Evolutionary conservation across 495 filamentous ascomycete species (phyloP).

Genomic region (Penicillium arizonense): DNA sequence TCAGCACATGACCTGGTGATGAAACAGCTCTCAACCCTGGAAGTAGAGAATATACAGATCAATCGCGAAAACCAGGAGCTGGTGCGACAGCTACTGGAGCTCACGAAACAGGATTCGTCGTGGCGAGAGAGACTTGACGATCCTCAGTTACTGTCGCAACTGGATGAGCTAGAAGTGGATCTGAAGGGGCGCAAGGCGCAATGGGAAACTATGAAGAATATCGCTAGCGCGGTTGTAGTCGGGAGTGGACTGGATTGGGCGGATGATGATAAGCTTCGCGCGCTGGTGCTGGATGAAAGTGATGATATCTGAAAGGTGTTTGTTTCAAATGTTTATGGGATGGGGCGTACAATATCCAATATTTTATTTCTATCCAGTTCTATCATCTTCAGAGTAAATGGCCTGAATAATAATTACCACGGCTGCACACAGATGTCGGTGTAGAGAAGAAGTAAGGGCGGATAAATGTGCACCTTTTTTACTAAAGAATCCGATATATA

Average conservation of each 20-base stretch:
- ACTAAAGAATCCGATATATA: not conserved
- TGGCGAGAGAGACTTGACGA: slow-evolving; percentile 52
- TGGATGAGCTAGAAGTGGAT: slow-evolving; percentile 55
- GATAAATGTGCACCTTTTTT: too few species aligned
- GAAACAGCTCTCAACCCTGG: slow-evolving; percentile 49
- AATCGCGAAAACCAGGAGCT: slow-evolving; percentile 62
- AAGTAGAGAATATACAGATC: slow-evolving; percentile 53
- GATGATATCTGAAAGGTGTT: slow-evolving; percentile 39
- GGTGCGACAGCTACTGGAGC: slow-evolving; percentile 55
- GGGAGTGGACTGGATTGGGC: slow-evolving; percentile 87
- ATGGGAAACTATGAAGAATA: slow-evolving; percentile 73
- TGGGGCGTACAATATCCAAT: slow-evolving; percentile 1
- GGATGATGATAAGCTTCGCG: slow-evolving; percentile 63
- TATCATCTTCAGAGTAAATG: not conserved
- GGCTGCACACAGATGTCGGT: not conserved
- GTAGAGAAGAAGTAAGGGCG: too few species aligned
- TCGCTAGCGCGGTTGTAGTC: slow-evolving; percentile 70
- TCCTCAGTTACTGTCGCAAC: slow-evolving; percentile 46
- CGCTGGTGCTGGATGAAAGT: slow-evolving; percentile 73
- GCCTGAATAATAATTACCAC: not conserved
- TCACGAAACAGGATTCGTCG: slow-evolving; percentile 56
- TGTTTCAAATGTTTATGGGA: not conserved
- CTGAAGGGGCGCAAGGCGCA: slow-evolving; percentile 55
- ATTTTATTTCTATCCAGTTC: not conserved
- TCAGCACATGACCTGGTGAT: slow-evolving; percentile 46